phyloP scores from a whole-genome alignment of 2,329 filamentous ascomycete species.

The Venturia nashicola region DNA sequence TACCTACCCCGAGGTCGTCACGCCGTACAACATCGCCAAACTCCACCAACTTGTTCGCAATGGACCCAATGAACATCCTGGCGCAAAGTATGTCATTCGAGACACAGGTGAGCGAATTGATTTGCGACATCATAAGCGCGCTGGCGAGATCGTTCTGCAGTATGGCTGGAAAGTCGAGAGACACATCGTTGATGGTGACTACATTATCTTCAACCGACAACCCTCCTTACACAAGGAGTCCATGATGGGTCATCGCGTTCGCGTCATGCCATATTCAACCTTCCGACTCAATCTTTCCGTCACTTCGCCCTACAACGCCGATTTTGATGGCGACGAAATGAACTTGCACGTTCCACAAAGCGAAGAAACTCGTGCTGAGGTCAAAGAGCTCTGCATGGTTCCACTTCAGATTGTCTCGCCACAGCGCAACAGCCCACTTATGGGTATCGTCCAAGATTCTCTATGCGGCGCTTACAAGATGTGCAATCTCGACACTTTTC shows the following conservation, averaged over 20 bases:
- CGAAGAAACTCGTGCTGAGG: conserved; percentile 90
- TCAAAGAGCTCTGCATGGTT: conserved; percentile 93
- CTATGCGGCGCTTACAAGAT: conserved; percentile 96
- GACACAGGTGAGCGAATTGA: conserved; percentile 91
- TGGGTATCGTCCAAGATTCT: conserved; percentile 99
- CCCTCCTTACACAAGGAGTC: conserved; percentile 98
- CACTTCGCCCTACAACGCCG: conserved; percentile 97
- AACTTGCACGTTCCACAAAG: conserved; percentile 98
- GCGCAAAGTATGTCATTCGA: conserved; percentile 91
- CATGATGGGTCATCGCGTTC: conserved; percentile 98
- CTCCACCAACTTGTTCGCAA: conserved; percentile 82
- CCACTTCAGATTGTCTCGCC: conserved; percentile 97
- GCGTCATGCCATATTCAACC: conserved; percentile 97
- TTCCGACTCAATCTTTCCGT: conserved; percentile 96
- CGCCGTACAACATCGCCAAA: conserved; percentile 93
- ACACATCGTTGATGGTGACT: conserved; percentile 90
- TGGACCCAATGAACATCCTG: conserved; percentile 87
- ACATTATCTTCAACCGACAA: conserved; percentile 99
- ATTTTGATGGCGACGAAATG: conserved; percentile 99
- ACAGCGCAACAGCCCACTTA: conserved; percentile 89
- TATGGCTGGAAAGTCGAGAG: conserved; percentile 99
- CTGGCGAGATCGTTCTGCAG: conserved; percentile 73
- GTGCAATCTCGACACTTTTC: conserved; percentile 80
- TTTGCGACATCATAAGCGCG: conserved; percentile 81
- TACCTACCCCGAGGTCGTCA: conserved; percentile 95